Conservation (phyloP, 805 yeast genomes). For the Ogataea polymorpha region DNA sequence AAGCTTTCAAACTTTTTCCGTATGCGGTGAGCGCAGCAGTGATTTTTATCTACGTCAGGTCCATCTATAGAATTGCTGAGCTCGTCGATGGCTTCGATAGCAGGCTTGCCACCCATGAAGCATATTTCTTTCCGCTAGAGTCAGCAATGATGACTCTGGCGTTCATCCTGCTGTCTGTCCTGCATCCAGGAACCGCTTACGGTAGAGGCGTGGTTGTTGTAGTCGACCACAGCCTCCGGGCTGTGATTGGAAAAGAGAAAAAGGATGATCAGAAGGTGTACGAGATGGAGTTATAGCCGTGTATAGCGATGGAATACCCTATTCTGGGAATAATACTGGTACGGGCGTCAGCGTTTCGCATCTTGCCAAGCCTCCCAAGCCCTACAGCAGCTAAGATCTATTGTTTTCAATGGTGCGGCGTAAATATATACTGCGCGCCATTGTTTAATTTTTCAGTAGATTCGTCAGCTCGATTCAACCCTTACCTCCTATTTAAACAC, state of each 20-base stretch:
- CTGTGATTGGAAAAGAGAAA: background rate
- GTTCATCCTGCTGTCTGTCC: conserved; percentile 58
- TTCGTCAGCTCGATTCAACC: background rate
- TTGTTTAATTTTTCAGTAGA: background rate
- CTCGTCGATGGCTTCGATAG: conserved; percentile 73
- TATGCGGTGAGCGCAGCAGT: conserved; percentile 46
- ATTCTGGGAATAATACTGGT: background rate
- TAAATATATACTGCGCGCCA: background rate
- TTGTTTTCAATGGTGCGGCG: background rate
- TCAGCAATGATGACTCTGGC: conserved; percentile 58
- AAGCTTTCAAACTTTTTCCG: conserved; percentile 42
- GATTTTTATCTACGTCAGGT: conserved; percentile 57
- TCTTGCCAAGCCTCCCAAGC: background rate
- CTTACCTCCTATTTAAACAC: background rate
- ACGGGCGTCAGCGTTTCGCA: background rate
- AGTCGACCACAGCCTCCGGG: background rate
- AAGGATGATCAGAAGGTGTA: background rate
- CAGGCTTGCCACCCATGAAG: conserved; percentile 55
- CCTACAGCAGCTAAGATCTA: too few species aligned
- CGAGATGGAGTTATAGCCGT: background rate
- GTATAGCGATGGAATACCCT: background rate
- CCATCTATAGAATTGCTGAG: conserved; percentile 72
- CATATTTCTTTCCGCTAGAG: conserved; percentile 57
- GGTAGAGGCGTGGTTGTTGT: background rate
- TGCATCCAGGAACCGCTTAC: background rate